Base-by-base conservation (phyloP, 352 stramenopile species). In the Pythium aquatile region DNA sequence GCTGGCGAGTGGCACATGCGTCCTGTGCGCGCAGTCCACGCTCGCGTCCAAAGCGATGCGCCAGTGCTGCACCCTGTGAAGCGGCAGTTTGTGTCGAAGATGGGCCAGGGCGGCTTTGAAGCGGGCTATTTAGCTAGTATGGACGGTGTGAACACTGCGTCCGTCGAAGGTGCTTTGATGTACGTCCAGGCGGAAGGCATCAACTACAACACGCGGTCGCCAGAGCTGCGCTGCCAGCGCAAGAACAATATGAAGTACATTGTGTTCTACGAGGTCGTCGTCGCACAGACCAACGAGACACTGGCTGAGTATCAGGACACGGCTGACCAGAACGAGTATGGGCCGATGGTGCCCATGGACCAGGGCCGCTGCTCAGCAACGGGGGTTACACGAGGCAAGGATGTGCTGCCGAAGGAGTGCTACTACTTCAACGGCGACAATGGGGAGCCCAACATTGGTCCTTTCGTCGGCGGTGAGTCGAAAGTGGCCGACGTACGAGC, bases 121-220 rank as follows among this genome's bases (percentile, higher is more conserved):
- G 72, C 76, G 4, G 78, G 73, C n/a, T 94, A 82, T 63, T 48
- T 72, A 4, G 81, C 77, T 2, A 77, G 77, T 2, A 84, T 94
- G 72, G 86, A 96, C 70, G 81, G 73, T 10, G 83, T 92, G 9
- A 96, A 91, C 66, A 85, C 83, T 29, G 87, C 85, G 8, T 83
- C 70, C 0, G 80, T 96, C 8, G 85, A 93, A 49, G 87, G 87
- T 13, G 76, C 81, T 26, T 75, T 96, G 39, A 91, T 92, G 83
- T 96, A 91, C 67, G 77, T 96, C 39, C 85, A 94, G 71, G 79
- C 83, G 2, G 83, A 93, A 58, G 76, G 78, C 46, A 92, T 95
- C 69, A 91, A 95, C 73, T 81, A 90, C 70, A 73, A 79, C 52
- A 80, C 80, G 49, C 81, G 84, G 51, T 75, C 69, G n/a, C 69